Evolutionary conservation across 2,329 filamentous ascomycete species (phyloP).

Genomic region (Diaporthe aspalathi): DNA sequence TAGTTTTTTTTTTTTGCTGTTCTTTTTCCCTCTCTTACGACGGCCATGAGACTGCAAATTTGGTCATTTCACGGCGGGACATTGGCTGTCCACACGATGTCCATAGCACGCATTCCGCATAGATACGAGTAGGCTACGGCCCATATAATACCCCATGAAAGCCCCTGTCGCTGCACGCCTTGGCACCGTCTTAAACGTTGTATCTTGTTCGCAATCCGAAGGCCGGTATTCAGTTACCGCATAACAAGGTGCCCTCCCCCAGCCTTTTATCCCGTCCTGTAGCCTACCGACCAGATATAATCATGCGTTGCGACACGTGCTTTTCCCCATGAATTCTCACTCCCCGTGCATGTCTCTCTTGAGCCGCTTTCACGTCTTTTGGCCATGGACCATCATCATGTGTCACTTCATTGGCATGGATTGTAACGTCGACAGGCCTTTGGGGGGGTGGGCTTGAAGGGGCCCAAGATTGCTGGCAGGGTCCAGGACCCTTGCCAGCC

Average conservation of each 20-base stretch:
- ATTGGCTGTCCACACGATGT: constrained; percentile 6
- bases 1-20: too few relatives aligned
- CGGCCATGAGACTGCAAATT: neutral
- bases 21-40: too few relatives aligned
- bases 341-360: constrained; percentile 7
- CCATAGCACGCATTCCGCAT: too few relatives aligned
- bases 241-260: too few relatives aligned
- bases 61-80: constrained; percentile 7
- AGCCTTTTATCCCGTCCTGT: too few relatives aligned
- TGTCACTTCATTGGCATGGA: neutral
- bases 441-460: neutral
- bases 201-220: neutral
- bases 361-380: constrained; percentile 19
- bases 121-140: constrained; percentile 7
- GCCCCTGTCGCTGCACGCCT: neutral
- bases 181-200: constrained; percentile 24
- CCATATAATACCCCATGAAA: constrained; percentile 1
- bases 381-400: neutral
- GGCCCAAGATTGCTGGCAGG: constrained; percentile 4
- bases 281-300: neutral
- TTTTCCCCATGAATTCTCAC: neutral
- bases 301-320: neutral
- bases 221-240: constrained; percentile 21
- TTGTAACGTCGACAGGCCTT: constrained; percentile 9
- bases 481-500: constrained; percentile 33